Conservation (phyloP, 805 yeast genomes). For the Teunomyces panamensis region DNA sequence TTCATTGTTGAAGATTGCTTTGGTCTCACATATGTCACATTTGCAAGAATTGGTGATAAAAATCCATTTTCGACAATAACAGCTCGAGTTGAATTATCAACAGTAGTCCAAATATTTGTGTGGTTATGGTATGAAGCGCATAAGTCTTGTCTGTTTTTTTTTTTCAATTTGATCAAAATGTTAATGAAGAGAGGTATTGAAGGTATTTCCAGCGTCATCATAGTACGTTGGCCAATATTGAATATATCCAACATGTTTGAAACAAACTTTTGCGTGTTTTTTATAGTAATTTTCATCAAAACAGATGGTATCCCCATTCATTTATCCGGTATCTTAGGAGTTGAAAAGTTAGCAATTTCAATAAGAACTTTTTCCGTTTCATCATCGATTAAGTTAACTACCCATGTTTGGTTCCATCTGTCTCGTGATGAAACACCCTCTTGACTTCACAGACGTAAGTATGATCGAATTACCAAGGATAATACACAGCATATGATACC, state of each 20-base stretch:
- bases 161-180: neutral
- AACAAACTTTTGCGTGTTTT: neutral
- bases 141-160: too few species aligned
- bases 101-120: neutral
- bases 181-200: neutral
- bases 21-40: too few species aligned
- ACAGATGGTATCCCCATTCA: neutral
- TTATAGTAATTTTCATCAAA: neutral
- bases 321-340: neutral
- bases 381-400: neutral
- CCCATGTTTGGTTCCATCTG: constrained; percentile 2
- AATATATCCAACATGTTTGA: neutral
- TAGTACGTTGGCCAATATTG: constrained; percentile 1
- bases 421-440: neutral
- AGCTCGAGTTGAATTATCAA: neutral
- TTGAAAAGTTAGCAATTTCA: neutral
- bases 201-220: neutral
- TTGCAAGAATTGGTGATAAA: neutral
- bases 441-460: constrained; percentile 3
- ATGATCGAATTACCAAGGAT: constrained; percentile 4
- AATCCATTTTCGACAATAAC: neutral
- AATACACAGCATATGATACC: constrained; percentile 4
- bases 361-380: neutral
- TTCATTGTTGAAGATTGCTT: neutral
- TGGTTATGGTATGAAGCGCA: neutral